These are phyloP conservation scores for Bjerkandera adusta DNA, from an alignment of 1,284 basidiomycete species.

Conservation along the genomic window DNA sequence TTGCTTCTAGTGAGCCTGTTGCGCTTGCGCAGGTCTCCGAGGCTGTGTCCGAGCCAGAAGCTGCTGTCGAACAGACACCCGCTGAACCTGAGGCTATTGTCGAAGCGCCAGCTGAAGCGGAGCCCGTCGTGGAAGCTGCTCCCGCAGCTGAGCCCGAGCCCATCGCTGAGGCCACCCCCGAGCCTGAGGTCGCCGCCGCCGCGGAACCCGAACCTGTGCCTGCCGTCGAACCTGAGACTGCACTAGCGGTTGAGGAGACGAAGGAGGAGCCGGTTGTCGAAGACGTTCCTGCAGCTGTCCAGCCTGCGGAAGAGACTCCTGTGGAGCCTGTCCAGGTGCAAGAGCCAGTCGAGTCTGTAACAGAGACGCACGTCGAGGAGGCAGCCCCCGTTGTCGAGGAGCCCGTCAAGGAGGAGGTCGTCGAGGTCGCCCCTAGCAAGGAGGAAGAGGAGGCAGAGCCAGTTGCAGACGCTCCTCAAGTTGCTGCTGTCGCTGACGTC, in stretches of 20 bases:
- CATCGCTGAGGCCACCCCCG: neutral
- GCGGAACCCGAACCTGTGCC: neutral
- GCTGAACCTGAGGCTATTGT: neutral
- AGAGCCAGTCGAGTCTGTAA: slow-evolving; percentile 8
- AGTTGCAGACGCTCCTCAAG: too few species aligned
- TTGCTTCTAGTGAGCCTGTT: slow-evolving; percentile 28
- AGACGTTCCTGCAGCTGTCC: too few species aligned
- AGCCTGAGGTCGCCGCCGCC: neutral
- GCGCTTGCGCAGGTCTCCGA: slow-evolving; percentile 21
- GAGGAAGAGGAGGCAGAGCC: too few species aligned
- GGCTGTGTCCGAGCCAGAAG: neutral
- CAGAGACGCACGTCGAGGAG: too few species aligned
- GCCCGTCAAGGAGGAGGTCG: too few species aligned
- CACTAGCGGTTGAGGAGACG: neutral
- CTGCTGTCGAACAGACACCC: neutral
- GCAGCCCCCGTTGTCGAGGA: too few species aligned
- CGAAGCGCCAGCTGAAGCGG: neutral
- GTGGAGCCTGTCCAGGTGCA: neutral
- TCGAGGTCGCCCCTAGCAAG: too few species aligned
- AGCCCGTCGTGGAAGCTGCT: neutral
- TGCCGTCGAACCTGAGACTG: neutral
- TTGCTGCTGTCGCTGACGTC: too few species aligned
- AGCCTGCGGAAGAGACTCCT: too few species aligned
- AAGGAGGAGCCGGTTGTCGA: too few species aligned
- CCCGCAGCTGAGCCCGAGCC: neutral